A percentile compares a stretch with the other conserved stretches of the same genome.
These are phyloP conservation scores for Arthrocladium fulminans DNA, from an alignment of 2,329 filamentous ascomycete species.

Conservation along the genomic window DNA sequence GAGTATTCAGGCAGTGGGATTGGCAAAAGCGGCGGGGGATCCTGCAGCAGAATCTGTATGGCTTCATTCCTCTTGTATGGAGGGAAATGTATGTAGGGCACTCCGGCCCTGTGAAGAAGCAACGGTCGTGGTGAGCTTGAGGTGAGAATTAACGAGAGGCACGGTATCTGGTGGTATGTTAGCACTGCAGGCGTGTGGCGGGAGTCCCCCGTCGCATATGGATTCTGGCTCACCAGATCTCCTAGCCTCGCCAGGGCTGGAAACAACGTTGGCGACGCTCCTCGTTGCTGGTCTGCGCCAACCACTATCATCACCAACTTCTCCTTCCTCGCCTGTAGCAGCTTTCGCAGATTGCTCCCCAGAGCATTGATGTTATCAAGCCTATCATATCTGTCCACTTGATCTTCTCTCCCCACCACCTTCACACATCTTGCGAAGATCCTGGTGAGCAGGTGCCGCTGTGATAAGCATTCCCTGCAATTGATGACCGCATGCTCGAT, in stretches of 20 bases:
- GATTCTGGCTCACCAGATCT: constrained; percentile 61
- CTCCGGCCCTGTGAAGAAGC: constrained; percentile 59
- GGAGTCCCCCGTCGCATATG: constrained; percentile 1
- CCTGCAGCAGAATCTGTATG: constrained; percentile 62
- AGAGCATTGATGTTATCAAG: constrained; percentile 77
- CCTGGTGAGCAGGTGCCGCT: constrained; percentile 38
- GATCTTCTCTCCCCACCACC: constrained; percentile 28
- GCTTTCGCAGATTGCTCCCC: constrained; percentile 55
- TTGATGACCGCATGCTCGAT: constrained; percentile 35
- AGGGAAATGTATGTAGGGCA: constrained; percentile 72
- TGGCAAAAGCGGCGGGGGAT: constrained; percentile 33
- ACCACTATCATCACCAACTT: constrained; percentile 81
- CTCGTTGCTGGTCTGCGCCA: constrained; percentile 73
- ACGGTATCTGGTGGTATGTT: constrained; percentile 55
- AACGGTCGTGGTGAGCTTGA: constrained; percentile 62
- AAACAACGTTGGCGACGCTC: constrained; percentile 67
- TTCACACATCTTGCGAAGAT: constrained; percentile 34
- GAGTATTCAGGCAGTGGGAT: constrained; percentile 12
- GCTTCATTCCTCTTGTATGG: constrained; percentile 75
- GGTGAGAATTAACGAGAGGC: constrained; percentile 67
- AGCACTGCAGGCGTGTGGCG: too few species aligned
- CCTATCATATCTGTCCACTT: constrained; percentile 46
- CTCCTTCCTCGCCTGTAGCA: constrained; percentile 30
- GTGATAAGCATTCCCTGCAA: constrained; percentile 39
- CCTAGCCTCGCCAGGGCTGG: constrained; percentile 73